phyloP scores from a whole-genome alignment of 257 asterid species.

The Cordia subcordata region DNA sequence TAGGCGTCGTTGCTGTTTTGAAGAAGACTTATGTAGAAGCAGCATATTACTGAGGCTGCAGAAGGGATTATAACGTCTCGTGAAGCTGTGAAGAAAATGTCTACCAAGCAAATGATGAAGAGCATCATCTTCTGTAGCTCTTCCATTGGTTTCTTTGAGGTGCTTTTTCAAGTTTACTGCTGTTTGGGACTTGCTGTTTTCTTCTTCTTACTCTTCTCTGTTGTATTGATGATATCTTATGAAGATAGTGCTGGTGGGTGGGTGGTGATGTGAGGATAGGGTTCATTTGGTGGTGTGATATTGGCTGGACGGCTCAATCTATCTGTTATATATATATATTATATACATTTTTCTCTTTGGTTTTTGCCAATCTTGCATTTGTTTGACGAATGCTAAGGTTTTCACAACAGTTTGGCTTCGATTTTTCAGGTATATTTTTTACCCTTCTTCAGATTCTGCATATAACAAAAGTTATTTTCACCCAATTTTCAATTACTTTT shows the following conservation, averaged over 20 bases:
- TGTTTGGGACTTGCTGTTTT: constrained; percentile 14
- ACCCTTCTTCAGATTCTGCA: too few species aligned
- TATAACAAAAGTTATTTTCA: not conserved
- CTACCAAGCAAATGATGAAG: constrained; percentile 5
- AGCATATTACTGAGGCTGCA: too few species aligned
- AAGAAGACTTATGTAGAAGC: too few species aligned
- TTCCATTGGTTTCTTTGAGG: not conserved
- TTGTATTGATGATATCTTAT: constrained; percentile 11
- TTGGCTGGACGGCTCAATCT: constrained; percentile 94
- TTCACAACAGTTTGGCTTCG: constrained; percentile 1
- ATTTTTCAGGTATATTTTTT: not conserved
- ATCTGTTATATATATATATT: constrained; percentile 10
- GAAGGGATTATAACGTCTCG: too few species aligned
- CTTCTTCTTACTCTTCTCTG: constrained; percentile 11
- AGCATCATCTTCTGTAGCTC: not conserved
- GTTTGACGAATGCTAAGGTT: constrained; percentile 9
- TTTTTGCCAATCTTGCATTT: constrained; percentile 2
- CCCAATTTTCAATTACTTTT: too few species aligned
- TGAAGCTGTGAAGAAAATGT: constrained; percentile 4
- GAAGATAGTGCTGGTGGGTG: constrained; percentile 19
- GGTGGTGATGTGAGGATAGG: not conserved
- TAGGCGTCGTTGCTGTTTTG: too few species aligned
- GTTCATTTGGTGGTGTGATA: constrained; percentile 43
- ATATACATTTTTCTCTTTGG: not conserved
- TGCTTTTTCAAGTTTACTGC: not conserved